phyloP scores from a whole-genome alignment of 176 grass and related monocot species.

The Phoenix dactylifera region DNA sequence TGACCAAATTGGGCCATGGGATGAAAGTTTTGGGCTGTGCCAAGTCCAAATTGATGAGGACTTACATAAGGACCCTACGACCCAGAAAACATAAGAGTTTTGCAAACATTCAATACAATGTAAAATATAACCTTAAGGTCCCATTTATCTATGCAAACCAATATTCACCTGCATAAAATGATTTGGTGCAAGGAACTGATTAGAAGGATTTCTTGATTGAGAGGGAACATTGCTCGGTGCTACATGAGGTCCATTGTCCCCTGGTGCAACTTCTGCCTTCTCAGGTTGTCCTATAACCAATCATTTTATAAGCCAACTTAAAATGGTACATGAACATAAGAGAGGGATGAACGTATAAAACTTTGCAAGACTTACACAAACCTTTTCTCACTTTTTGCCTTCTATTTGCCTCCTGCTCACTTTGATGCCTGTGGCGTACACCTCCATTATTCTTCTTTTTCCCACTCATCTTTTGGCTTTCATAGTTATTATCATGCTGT shows the following conservation, averaged over 20 bases:
- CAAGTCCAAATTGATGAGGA: conserved; percentile 56
- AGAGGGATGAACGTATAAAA: conserved; percentile 4
- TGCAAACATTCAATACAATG: background rate
- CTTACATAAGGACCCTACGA: conserved; percentile 61
- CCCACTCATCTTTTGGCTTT: conserved; percentile 32
- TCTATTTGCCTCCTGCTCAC: conserved; percentile 46
- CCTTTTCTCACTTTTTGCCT: conserved; percentile 66
- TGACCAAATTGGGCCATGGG: conserved; percentile 66
- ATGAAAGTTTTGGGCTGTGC: conserved; percentile 41
- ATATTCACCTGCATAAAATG: conserved; percentile 57
- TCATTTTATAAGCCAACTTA: conserved; percentile 1
- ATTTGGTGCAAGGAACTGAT: conserved; percentile 57
- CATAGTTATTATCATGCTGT: conserved; percentile 28
- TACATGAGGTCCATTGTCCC: conserved; percentile 41
- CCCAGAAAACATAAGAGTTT: conserved; percentile 9
- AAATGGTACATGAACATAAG: conserved; percentile 3
- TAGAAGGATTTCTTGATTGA: conserved; percentile 31
- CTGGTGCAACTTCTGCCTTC: conserved; percentile 32
- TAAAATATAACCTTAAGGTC: no score
- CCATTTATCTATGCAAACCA: background rate
- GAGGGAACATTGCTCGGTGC: conserved; percentile 32
- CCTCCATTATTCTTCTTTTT: conserved; percentile 48
- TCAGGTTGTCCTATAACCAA: conserved; percentile 24
- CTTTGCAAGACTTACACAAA: conserved; percentile 15
- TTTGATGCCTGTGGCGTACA: conserved; percentile 24